Base-by-base conservation (phyloP, 2,329 filamentous ascomycete species). In the Fusarium devonianum region DNA sequence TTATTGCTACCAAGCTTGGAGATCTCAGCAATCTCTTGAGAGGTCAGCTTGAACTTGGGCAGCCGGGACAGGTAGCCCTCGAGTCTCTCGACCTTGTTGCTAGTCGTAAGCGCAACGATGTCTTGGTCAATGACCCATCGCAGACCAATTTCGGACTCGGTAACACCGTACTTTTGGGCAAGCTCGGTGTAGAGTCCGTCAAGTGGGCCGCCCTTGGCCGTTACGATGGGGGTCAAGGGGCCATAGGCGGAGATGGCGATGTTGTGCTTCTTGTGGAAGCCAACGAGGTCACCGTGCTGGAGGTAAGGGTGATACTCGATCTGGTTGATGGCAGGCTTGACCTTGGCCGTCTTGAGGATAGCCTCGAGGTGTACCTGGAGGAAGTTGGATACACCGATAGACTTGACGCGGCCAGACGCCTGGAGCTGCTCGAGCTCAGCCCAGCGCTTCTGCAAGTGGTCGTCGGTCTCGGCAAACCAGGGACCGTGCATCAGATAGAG, bases 361-460 rank as follows among this genome's bases (percentile, higher is more conserved):
- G 73, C 65, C 67, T 86, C 79, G 14, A 88, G 70, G 58, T 88
- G 74, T 32, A 73, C 66, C 60, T 78, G 73, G 22, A 82, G 64
- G 66, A 88, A 93, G 75, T 93, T 94, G 64, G 86, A 90, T 11
- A 94, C 85, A 40, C 90, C 90, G 60, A 94, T 91, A 46, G 86
- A 84, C 58, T 78, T 80, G 37, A 83, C 85, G 53, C 82, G 82
- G 55, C 87, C 87, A 2, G 82, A 80, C 33, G 81, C 81, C 67
- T 85, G 79, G 77, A 92, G 84, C 21, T 82, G 82, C 65, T 88
- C 84, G 59, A 86, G 67, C 44, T 83, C 77, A 29, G 79, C 77
- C 84, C 84, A 87, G 49, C 76, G 75, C 33, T 69, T 58, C 67
- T 84, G 88, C 68, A 92, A 70, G 25, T 80, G 75, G 48, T 73